Evolutionary conservation across 495 filamentous ascomycete genomes (phyloP).

Genomic region (Wilcoxina mikolae): DNA sequence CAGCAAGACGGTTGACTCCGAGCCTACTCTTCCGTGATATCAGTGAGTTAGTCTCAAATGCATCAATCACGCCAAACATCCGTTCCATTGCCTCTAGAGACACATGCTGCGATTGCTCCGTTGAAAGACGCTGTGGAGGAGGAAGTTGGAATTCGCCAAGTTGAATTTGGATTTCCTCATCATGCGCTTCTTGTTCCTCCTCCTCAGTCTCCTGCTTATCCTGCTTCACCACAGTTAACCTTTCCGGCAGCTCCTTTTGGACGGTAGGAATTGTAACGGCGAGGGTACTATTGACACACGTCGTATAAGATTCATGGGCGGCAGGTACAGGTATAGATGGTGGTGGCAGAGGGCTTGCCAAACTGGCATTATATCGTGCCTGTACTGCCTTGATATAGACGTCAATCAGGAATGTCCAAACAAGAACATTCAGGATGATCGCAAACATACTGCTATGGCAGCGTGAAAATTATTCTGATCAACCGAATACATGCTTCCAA

Average conservation of each 20-base stretch:
- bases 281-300: too few relatives aligned
- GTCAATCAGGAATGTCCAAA: too few relatives aligned
- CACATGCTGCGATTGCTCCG: constrained; percentile 50
- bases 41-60: constrained; percentile 47
- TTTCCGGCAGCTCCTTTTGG: neutral
- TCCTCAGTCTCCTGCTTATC: neutral
- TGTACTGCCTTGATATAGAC: too few relatives aligned
- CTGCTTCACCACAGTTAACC: neutral
- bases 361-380: too few relatives aligned
- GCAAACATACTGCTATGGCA: constrained; percentile 21
- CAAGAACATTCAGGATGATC: too few relatives aligned
- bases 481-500: constrained; percentile 31
- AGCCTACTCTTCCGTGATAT: constrained; percentile 26
- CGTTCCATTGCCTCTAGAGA: constrained; percentile 55
- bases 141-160: constrained; percentile 52
- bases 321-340: constrained; percentile 1
- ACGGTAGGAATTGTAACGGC: neutral
- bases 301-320: neutral
- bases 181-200: constrained; percentile 22
- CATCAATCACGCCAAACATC: constrained; percentile 60
- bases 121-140: constrained; percentile 54
- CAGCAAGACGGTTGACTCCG: constrained; percentile 72
- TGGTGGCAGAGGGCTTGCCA: constrained; percentile 8
- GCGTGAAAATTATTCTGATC: constrained; percentile 36
- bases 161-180: constrained; percentile 24